Evolutionary conservation across 371 early-diverging fungal genomes (phyloP).

Genomic region (Mortierella sp.): DNA sequence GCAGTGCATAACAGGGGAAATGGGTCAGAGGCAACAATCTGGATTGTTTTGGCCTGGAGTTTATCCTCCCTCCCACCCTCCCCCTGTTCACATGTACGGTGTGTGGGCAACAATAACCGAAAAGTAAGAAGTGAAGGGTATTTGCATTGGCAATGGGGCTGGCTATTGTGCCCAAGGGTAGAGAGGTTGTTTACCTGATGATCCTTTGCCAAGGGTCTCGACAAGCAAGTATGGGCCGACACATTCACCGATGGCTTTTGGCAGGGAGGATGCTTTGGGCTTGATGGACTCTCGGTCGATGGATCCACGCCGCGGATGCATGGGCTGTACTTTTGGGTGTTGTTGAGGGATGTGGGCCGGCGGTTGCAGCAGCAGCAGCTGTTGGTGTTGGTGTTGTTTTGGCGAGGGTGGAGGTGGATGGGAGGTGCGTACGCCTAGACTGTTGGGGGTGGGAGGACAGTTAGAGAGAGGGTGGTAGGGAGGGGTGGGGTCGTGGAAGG

Average conservation of each 20-base stretch:
- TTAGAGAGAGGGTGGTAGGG: background rate
- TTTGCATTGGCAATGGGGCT: no score
- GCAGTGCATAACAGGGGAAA: no score
- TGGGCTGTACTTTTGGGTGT: constrained; percentile 8
- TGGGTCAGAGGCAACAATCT: no score
- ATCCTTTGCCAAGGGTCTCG: constrained; percentile 85
- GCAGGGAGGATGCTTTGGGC: constrained; percentile 9
- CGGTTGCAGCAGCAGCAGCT: constrained; percentile 10
- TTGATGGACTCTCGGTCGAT: constrained; percentile 19
- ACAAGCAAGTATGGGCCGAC: constrained; percentile 84
- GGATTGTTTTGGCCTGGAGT: no score
- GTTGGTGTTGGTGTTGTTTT: constrained; percentile 15
- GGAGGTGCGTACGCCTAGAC: background rate
- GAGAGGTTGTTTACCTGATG: constrained; percentile 72
- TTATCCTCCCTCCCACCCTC: no score
- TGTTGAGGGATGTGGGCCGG: constrained; percentile 4
- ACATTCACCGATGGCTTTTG: constrained; percentile 24
- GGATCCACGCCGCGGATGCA: constrained; percentile 17
- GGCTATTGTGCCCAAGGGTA: no score
- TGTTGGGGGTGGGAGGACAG: constrained; percentile 4
- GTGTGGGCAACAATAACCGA: no score
- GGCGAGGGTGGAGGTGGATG: constrained; percentile 8
- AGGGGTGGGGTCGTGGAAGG: constrained; percentile 15
- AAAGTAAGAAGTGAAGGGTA: background rate
- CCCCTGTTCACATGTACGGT: no score